Percentiles rank a stretch among this genome's conserved stretches.
phyloP scores from a whole-genome alignment of 306 rosid species.

The Vicia villosa region DNA sequence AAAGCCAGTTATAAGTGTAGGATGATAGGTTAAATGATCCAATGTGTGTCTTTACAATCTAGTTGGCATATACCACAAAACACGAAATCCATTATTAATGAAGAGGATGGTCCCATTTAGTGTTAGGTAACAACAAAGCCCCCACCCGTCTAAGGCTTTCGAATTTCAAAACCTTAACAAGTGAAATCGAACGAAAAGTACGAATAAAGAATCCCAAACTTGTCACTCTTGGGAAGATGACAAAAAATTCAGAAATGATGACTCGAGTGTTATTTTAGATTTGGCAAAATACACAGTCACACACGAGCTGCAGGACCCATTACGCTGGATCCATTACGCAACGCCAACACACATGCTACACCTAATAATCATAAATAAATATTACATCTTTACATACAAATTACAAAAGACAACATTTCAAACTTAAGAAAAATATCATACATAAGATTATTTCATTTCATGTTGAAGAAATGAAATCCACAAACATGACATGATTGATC shows the following conservation, averaged over 20 bases:
- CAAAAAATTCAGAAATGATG: slow-evolving; percentile 31
- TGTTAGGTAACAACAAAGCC: slow-evolving; percentile 26
- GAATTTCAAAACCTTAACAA: neutral
- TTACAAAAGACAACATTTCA: slow-evolving; percentile 34
- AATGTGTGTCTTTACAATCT: no score
- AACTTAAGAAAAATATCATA: neutral
- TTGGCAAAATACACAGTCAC: slow-evolving; percentile 31
- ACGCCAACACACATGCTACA: slow-evolving; percentile 30
- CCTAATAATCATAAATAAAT: slow-evolving; percentile 23
- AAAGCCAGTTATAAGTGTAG: no score
- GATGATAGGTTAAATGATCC: no score
- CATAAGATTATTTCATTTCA: no score
- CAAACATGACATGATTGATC: slow-evolving; percentile 35
- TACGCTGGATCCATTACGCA: slow-evolving; percentile 40
- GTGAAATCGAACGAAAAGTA: neutral
- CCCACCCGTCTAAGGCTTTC: neutral
- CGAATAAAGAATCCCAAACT: slow-evolving; percentile 20
- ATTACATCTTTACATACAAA: slow-evolving; percentile 45
- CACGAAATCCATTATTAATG: slow-evolving; percentile 29
- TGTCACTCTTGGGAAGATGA: slow-evolving; percentile 29
- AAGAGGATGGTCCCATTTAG: slow-evolving; percentile 26
- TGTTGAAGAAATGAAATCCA: slow-evolving; percentile 26
- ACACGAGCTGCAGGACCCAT: slow-evolving; percentile 32
- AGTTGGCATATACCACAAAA: neutral
- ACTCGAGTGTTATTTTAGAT: slow-evolving; percentile 32